Percentiles rank a stretch among this genome's conserved stretches.
These are phyloP conservation scores for Deakozyma indianensis DNA, from an alignment of 805 yeast species.

Conservation along the genomic window DNA sequence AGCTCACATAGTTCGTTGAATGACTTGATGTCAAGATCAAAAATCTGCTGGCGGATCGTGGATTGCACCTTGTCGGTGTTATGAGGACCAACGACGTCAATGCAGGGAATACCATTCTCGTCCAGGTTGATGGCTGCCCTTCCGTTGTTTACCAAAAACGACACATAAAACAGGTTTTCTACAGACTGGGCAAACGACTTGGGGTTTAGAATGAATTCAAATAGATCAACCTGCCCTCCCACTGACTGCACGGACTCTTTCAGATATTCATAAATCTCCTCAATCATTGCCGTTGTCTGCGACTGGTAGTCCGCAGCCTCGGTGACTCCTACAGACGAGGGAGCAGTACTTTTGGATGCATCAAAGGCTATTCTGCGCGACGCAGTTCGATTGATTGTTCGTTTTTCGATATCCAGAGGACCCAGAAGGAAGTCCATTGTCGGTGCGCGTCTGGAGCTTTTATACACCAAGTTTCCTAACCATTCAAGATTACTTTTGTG, in stretches of 20 bases:
- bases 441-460: constrained; percentile 17
- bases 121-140: constrained; percentile 40
- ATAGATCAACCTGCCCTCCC: constrained; percentile 36
- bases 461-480: constrained; percentile 7
- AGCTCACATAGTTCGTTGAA: constrained; percentile 47
- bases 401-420: constrained; percentile 47
- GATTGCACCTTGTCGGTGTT: constrained; percentile 5
- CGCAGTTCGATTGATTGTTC: background rate
- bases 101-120: constrained; percentile 15
- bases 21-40: constrained; percentile 50
- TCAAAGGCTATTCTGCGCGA: background rate
- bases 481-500: constrained; percentile 21
- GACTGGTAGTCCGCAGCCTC: background rate
- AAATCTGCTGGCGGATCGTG: constrained; percentile 46
- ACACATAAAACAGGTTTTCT: constrained; percentile 70
- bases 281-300: constrained; percentile 28
- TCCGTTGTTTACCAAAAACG: constrained; percentile 68
- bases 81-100: constrained; percentile 9
- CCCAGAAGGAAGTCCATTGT: constrained; percentile 55
- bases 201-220: constrained; percentile 53
- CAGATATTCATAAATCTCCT: constrained; percentile 33
- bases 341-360: background rate
- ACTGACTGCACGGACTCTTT: constrained; percentile 14
- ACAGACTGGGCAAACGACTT: constrained; percentile 60
- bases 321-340: background rate